These are phyloP conservation scores for Coemansia sp. DNA, from an alignment of 371 early-diverging fungal species.

Conservation along the genomic window DNA sequence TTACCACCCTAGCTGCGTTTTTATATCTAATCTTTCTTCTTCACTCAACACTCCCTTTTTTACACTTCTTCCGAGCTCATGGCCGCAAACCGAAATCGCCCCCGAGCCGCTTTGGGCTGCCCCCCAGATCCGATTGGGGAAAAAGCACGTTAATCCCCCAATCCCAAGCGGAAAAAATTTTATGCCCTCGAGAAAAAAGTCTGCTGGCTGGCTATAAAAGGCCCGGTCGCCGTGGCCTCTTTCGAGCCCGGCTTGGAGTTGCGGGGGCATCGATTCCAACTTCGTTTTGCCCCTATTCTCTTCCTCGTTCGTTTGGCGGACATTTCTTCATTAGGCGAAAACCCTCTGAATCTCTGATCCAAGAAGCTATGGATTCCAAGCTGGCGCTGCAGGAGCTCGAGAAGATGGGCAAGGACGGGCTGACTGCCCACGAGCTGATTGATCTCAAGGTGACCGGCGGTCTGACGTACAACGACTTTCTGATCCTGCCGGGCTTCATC, in stretches of 20 bases:
- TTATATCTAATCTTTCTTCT: no score
- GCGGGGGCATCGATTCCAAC: constrained; percentile 38
- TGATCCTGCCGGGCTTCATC: constrained; percentile 94
- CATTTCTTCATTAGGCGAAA: neutral
- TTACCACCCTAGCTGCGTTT: no score
- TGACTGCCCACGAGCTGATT: constrained; percentile 72
- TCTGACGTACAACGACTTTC: constrained; percentile 96
- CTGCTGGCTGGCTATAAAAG: constrained; percentile 25
- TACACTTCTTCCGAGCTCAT: no score
- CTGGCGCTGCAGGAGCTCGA: constrained; percentile 45
- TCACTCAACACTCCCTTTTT: no score
- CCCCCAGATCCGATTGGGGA: constrained; percentile 2
- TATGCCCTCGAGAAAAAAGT: neutral
- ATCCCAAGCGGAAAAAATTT: neutral
- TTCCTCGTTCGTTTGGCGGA: constrained; percentile 10
- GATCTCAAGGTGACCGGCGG: constrained; percentile 77
- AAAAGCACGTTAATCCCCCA: neutral
- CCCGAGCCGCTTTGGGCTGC: neutral
- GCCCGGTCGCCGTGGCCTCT: neutral
- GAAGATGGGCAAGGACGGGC: constrained; percentile 66
- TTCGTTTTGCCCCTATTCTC: constrained; percentile 11
- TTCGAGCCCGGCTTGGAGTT: constrained; percentile 1
- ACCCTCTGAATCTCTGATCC: neutral
- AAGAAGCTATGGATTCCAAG: constrained; percentile 31
- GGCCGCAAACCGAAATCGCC: no score